Evolutionary conservation across 768 basidiomycete species (phyloP).

Genomic region (Leccinum imitatum): DNA sequence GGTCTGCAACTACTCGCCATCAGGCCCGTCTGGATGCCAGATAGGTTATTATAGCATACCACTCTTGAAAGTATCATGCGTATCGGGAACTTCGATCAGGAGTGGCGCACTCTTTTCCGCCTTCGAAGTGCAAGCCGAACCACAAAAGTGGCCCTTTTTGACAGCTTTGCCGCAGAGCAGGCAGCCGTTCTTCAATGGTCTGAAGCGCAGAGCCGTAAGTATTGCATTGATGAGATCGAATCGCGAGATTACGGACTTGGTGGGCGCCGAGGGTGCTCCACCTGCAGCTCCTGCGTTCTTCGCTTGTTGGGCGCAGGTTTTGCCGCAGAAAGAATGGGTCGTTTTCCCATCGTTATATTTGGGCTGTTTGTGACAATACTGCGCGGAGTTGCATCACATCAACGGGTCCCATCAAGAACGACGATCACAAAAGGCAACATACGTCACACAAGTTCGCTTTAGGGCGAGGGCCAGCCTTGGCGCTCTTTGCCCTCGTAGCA

Average conservation of each 20-base stretch:
- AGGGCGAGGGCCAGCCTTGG: slow-evolving; percentile 25
- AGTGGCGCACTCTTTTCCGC: slow-evolving; percentile 55
- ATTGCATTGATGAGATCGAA: slow-evolving; percentile 27
- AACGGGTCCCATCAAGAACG: neutral
- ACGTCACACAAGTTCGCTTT: slow-evolving; percentile 51
- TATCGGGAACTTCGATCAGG: slow-evolving; percentile 57
- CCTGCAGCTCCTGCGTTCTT: slow-evolving; percentile 29
- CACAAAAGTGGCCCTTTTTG: slow-evolving; percentile 66
- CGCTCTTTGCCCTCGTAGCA: slow-evolving; percentile 27
- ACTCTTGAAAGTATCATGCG: slow-evolving; percentile 63
- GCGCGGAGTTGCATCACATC: slow-evolving; percentile 9
- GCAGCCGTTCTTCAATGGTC: slow-evolving; percentile 46
- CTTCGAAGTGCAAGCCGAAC: slow-evolving; percentile 52
- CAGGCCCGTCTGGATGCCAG: neutral
- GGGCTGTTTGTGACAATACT: slow-evolving; percentile 62
- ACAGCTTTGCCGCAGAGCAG: slow-evolving; percentile 58
- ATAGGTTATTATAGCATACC: slow-evolving; percentile 40
- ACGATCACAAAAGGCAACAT: slow-evolving; percentile 22
- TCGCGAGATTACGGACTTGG: slow-evolving; percentile 31
- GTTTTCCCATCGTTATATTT: slow-evolving; percentile 58
- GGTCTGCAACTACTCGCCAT: slow-evolving; percentile 50
- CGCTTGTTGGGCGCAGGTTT: slow-evolving; percentile 56
- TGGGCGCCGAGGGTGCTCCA: slow-evolving; percentile 21
- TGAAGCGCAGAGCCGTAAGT: slow-evolving; percentile 34
- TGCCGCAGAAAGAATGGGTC: slow-evolving; percentile 63